Evolutionary conservation across 2,329 filamentous ascomycete species (phyloP).

Genomic region (Trichoderma aggressivum): DNA sequence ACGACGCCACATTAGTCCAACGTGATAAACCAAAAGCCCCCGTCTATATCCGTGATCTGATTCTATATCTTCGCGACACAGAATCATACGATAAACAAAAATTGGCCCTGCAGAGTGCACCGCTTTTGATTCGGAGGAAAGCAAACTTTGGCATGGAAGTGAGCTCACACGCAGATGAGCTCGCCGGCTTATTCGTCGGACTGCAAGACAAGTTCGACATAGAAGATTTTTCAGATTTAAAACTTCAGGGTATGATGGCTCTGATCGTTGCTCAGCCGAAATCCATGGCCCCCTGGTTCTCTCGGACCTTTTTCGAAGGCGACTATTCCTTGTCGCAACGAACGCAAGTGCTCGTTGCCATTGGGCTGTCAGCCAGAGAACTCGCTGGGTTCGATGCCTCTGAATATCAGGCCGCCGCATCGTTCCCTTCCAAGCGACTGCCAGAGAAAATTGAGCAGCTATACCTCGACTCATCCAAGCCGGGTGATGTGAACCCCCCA

Average conservation of each 20-base stretch:
- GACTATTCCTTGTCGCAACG: conserved; percentile 88
- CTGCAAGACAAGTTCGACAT: conserved; percentile 84
- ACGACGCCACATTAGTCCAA: conserved; percentile 83
- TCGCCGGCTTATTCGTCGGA: conserved; percentile 72
- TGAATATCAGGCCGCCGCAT: conserved; percentile 45
- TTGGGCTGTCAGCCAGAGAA: conserved; percentile 81
- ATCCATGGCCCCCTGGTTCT: conserved; percentile 79
- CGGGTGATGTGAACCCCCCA: conserved; percentile 24
- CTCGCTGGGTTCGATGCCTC: conserved; percentile 71
- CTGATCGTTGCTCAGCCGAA: conserved; percentile 72
- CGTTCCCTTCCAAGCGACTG: conserved; percentile 79
- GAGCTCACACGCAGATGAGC: conserved; percentile 74
- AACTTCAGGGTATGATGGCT: conserved; percentile 77
- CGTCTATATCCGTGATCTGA: conserved; percentile 85
- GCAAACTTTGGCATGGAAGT: conserved; percentile 85
- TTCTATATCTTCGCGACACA: conserved; percentile 72
- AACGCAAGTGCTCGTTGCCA: conserved; percentile 72
- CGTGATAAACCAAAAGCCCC: conserved; percentile 79
- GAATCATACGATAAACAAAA: conserved; percentile 84
- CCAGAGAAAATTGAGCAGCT: conserved; percentile 69
- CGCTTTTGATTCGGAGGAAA: conserved; percentile 81
- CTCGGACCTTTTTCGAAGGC: conserved; percentile 81
- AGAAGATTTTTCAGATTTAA: conserved; percentile 70
- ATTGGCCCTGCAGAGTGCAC: conserved; percentile 72
- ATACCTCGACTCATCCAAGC: conserved; percentile 49